Conservation (phyloP, 768 basidiomycete species). For the Butyriboletus loyo region DNA sequence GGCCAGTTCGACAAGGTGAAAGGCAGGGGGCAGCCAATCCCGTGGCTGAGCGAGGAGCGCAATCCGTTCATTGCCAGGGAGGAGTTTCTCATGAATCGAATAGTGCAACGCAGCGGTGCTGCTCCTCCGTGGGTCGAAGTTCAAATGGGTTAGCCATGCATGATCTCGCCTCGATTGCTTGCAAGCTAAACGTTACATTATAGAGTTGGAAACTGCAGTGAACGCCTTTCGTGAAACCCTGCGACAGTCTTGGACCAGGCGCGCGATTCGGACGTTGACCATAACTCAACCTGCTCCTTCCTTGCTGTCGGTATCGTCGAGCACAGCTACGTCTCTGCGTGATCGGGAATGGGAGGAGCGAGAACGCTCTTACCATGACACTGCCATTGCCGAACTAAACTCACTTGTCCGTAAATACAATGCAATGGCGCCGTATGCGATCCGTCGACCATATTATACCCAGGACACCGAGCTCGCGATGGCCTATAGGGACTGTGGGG, state of each 20-base stretch:
- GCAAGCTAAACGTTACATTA: background rate
- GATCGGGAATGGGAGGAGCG: constrained; percentile 70
- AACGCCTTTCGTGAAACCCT: constrained; percentile 62
- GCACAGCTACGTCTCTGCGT: constrained; percentile 43
- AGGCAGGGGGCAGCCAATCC: constrained; percentile 59
- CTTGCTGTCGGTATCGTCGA: constrained; percentile 35
- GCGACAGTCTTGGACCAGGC: constrained; percentile 71
- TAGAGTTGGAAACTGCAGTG: constrained; percentile 67
- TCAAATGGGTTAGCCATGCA: constrained; percentile 53
- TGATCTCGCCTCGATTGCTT: background rate
- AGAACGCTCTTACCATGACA: constrained; percentile 65
- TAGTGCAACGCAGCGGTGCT: constrained; percentile 78
- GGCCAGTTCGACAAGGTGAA: constrained; percentile 72
- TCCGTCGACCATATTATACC: constrained; percentile 60
- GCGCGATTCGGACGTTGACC: constrained; percentile 61
- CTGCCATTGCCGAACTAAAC: constrained; percentile 70
- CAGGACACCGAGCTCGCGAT: constrained; percentile 56
- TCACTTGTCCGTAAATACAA: constrained; percentile 77
- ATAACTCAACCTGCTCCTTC: constrained; percentile 39
- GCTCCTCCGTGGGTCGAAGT: constrained; percentile 86
- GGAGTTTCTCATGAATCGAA: constrained; percentile 84
- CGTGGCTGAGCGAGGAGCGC: constrained; percentile 41
- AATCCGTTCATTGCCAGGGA: constrained; percentile 71
- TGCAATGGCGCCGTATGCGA: constrained; percentile 72
- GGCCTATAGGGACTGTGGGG: constrained; percentile 48